Base-by-base conservation (phyloP, 2,329 filamentous ascomycete species). In the Colletotrichum limetticola region DNA sequence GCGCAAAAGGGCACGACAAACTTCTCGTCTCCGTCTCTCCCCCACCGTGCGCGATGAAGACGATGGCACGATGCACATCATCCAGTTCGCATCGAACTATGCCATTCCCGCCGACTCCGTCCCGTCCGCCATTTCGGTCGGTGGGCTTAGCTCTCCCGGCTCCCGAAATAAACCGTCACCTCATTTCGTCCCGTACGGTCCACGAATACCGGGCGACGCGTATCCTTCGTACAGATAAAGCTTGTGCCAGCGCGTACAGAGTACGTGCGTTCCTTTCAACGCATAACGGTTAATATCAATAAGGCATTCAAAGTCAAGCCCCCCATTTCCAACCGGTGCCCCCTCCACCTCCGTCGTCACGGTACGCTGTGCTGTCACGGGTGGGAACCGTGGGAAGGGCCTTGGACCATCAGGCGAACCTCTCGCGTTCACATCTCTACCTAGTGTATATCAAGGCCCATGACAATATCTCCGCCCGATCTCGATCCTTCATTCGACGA, bases 221-320 rank as follows among this genome's bases (percentile, higher is more conserved):
- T 60, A 19, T 26, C 19, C 26, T 60, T 12, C 35, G 30, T 12
- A 28, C 42, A 55, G 53, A 53, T 19, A 37, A 59, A 53, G 24
- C 24, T 32, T 46, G 11, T 56, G 57, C 49, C 24, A n/a, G 57
- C 57, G 28, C 49, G 52, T 28, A 28, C 52, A 56, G 42, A n/a
- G 42, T 49, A 49, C 42, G 42, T 49, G 42, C 42, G 42, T n/a
- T 49, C 58, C 30, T 32, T 26, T 55, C 52, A 24, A 37, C 55
- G 69, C 69, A 68, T 71, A 53, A 35, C 19, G 35, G 69, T 49
- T 58, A 72, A 72, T 68, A 63, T 72, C 65, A 63, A 53, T 57
- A 72, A 68, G 58, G 42, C 53, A 66, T 26, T 32, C 52, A 46
- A 30, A 62, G 52, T 55, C 42, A 42, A 68, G 65, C 61, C 61